phyloP scores from a whole-genome alignment of 768 basidiomycete genomes.

The Suillus decipiens region DNA sequence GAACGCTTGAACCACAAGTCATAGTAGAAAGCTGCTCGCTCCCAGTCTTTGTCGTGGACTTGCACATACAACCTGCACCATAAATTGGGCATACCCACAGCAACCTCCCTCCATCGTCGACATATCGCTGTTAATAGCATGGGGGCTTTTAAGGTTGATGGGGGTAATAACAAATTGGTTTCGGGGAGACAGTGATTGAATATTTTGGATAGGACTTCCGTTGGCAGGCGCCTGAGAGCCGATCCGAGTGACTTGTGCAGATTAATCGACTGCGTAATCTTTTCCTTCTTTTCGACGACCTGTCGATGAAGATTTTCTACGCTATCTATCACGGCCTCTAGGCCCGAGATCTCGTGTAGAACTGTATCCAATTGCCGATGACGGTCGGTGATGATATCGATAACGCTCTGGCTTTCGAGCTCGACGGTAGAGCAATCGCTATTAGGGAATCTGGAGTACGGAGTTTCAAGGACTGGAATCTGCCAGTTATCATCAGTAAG shows the following conservation, averaged over 20 bases:
- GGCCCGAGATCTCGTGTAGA: slow-evolving; percentile 15
- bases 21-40: slow-evolving; percentile 19
- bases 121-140: slow-evolving; percentile 44
- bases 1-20: slow-evolving; percentile 16
- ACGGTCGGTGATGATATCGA: slow-evolving; percentile 18
- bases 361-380: slow-evolving; percentile 18
- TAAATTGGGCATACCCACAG: slow-evolving; percentile 40
- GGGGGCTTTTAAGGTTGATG: slow-evolving; percentile 29
- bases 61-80: slow-evolving; percentile 45
- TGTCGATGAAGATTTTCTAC: slow-evolving; percentile 16
- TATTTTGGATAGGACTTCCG: slow-evolving; percentile 50
- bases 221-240: slow-evolving; percentile 41
- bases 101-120: slow-evolving; percentile 43
- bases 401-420: slow-evolving; percentile 15
- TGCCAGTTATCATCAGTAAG: neutral
- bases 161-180: neutral
- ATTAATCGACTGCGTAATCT: slow-evolving; percentile 22
- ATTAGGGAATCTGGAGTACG: slow-evolving; percentile 14
- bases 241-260: slow-evolving; percentile 27
- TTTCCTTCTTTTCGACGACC: slow-evolving; percentile 20
- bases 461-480: slow-evolving; percentile 22
- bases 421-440: slow-evolving; percentile 21
- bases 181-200: slow-evolving; percentile 40
- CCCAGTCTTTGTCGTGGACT: slow-evolving; percentile 10
- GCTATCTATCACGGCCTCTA: slow-evolving; percentile 18